These are phyloP conservation scores for Botrytis sinoallii DNA, from an alignment of 2,329 filamentous ascomycete genomes.

Conservation along the genomic window DNA sequence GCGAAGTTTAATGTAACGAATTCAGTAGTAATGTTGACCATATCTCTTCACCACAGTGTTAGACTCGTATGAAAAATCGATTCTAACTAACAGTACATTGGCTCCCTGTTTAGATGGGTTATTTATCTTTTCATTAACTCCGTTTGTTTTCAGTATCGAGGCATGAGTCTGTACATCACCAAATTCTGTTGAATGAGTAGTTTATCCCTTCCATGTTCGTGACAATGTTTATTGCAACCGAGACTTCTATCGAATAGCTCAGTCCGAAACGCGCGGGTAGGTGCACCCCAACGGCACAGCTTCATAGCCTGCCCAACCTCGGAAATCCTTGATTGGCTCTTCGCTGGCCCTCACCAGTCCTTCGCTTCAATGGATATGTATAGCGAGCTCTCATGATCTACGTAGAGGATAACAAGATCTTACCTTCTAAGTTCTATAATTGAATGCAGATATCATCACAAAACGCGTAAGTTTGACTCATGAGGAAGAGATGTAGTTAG, in stretches of 20 bases:
- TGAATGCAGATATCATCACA: not conserved
- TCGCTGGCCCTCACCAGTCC: not conserved
- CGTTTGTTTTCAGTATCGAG: not conserved
- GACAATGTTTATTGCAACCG: not conserved
- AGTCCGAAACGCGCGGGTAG: not conserved
- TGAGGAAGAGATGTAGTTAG: not conserved
- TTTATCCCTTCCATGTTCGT: not conserved
- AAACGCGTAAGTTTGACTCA: not conserved
- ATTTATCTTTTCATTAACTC: not conserved
- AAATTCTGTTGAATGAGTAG: not conserved
- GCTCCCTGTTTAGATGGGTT: not conserved
- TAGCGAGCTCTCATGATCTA: not conserved
- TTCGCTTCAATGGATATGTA: not conserved
- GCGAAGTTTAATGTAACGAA: too few relatives aligned
- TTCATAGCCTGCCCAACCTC: not conserved
- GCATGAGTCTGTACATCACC: not conserved
- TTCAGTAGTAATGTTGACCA: not conserved
- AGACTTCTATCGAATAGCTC: not conserved
- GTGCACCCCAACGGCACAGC: not conserved
- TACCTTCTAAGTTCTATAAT: not conserved
- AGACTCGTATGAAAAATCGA: not conserved
- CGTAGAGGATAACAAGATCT: not conserved
- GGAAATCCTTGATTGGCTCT: too few relatives aligned
- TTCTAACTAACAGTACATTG: not conserved
- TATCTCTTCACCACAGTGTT: not conserved